Percentiles rank a stretch among this genome's conserved stretches.
Conservation (phyloP, 2,329 filamentous ascomycete genomes). For the Cryphonectria japonica region DNA sequence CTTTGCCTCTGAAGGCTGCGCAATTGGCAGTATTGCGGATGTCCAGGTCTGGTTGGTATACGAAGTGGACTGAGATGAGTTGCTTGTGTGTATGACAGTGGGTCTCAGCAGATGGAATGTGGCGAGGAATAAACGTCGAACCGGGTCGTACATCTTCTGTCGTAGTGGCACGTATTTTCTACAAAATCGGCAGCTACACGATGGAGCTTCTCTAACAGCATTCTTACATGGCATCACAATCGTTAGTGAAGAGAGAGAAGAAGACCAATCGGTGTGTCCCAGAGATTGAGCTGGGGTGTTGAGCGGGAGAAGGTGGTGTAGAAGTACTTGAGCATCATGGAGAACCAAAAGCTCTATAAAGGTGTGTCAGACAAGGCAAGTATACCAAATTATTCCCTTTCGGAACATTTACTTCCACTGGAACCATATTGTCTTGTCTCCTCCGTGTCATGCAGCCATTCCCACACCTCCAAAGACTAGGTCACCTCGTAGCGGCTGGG, state of each 20-base stretch:
- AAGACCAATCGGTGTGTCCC: conserved; percentile 5
- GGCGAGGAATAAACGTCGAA: background rate
- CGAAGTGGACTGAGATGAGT: background rate
- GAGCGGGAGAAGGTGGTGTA: conserved; percentile 61
- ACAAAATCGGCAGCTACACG: background rate
- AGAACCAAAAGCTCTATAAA: conserved; percentile 66
- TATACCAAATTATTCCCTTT: background rate
- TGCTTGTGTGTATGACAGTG: background rate
- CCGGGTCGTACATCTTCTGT: background rate
- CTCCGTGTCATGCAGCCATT: conserved; percentile 30
- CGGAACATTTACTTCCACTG: conserved; percentile 30
- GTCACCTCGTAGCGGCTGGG: background rate
- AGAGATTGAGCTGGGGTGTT: conserved; percentile 30
- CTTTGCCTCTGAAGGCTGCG: background rate
- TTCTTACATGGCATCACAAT: background rate
- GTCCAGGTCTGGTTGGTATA: background rate
- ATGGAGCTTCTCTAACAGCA: background rate
- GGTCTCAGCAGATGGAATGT: background rate
- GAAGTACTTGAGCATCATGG: conserved; percentile 67
- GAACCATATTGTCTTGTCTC: conserved; percentile 46
- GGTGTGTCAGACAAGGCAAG: conserved; percentile 5
- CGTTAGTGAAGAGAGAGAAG: background rate
- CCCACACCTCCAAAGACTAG: background rate
- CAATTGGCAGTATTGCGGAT: background rate
- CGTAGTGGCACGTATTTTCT: background rate